Conservation (phyloP, 148 eudicot genomes). For the Simmondsia chinensis region DNA sequence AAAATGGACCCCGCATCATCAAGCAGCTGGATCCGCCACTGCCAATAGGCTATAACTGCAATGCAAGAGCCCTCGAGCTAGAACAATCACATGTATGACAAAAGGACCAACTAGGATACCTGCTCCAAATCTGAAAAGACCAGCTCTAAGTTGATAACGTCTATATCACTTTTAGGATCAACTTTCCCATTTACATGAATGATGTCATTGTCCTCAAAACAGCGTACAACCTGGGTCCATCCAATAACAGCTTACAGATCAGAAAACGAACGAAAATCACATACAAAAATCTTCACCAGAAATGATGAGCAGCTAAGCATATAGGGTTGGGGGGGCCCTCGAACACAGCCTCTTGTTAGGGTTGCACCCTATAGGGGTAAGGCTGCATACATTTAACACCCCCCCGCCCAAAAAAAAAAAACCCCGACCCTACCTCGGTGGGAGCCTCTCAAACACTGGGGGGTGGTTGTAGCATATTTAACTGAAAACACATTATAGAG, state of each 20-base stretch:
- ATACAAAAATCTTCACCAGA: not conserved
- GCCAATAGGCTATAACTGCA: not conserved
- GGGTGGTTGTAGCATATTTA: too few relatives aligned
- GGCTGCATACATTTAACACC: too few relatives aligned
- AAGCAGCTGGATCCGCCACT: not conserved
- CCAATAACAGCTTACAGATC: not conserved
- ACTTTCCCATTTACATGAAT: constrained; percentile 90
- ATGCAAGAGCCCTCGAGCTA: not conserved
- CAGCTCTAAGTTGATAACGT: constrained; percentile 88
- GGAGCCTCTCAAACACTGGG: too few relatives aligned
- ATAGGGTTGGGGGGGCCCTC: too few relatives aligned
- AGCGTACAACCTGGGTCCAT: constrained; percentile 79
- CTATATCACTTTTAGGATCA: constrained; percentile 92
- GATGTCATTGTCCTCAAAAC: constrained; percentile 98
- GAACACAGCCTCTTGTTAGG: too few relatives aligned
- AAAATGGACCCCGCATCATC: too few relatives aligned
- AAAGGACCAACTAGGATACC: constrained; percentile 34
- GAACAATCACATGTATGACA: not conserved
- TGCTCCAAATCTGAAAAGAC: constrained; percentile 89
- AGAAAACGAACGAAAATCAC: not conserved
- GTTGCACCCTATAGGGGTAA: too few relatives aligned
- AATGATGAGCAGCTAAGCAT: too few relatives aligned
- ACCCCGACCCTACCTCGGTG: too few relatives aligned
- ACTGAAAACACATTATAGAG: too few relatives aligned
- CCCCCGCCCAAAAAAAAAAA: too few relatives aligned